Base-by-base conservation (phyloP, 2,329 filamentous ascomycete genomes). In the Hymenoscyphus infarciens region DNA sequence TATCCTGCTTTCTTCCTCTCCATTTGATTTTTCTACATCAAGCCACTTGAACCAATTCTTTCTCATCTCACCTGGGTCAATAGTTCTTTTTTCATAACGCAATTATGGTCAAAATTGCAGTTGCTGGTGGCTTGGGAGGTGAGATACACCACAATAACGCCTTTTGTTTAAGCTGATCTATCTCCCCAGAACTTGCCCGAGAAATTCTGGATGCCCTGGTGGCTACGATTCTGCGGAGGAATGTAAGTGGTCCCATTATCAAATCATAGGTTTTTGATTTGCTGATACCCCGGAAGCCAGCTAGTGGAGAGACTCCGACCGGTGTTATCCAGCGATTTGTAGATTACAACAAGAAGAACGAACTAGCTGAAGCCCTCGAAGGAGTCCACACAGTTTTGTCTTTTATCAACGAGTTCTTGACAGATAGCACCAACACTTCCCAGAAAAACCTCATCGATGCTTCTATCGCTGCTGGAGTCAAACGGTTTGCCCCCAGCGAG, bases 331-430 rank as follows among this genome's bases (percentile, higher is more conserved):
- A 79, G 76, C 69, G 74, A 31, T 71, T 69, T 29, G 76, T 80
- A 11, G 74, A 81, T 66, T 86, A 86, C 67, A 63, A 72, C 0
- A 71, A 81, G 66, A 75, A 72, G 45, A 59, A 63, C 0, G 59
- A 74, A 3, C 72, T 86, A 3, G 70, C 72, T 0, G 56, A 73
- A 5, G 70, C 73, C 0, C 73, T 87, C 1, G 60, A 68, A 13
- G 83, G 82, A 5, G 75, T 79, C 0, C 78, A 86, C 56, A 83
- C 81, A 0, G 73, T 87, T 3, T 73, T 85, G 0, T 84, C 80
- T 1, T 86, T 85, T 67, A 63, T 66, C 16, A 58, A 58, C 25
- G 56, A 69, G 5, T 57, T 67, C 5, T 56, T 68, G 5, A 57
- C 66, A 11, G 69, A 71, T 65, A 59, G 60, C 2, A 64, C 61